Evolutionary conservation across 352 stramenopile species (phyloP).

Genomic region (Phytophthora hybrid): DNA sequence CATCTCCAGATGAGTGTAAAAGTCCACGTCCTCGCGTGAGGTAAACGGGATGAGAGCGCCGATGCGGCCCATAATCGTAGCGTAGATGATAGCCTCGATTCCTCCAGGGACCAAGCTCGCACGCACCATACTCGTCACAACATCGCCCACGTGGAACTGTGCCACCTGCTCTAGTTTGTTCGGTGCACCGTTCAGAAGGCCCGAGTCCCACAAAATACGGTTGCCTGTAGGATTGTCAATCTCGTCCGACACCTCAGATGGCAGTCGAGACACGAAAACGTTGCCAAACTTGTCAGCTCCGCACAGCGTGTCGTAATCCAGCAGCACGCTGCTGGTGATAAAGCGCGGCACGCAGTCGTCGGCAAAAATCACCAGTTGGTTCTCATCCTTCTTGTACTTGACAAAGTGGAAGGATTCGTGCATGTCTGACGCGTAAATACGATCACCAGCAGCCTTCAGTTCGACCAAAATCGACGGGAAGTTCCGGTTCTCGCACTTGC

Average conservation of each 20-base stretch:
- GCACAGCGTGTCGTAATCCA: conserved; percentile 99
- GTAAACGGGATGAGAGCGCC: conserved; percentile 97
- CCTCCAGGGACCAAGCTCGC: conserved; percentile 96
- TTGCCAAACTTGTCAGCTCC: conserved; percentile 99
- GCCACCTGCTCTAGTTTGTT: conserved; percentile 97
- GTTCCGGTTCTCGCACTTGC: conserved; percentile 98
- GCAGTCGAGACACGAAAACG: conserved; percentile 96
- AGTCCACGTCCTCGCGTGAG: conserved; percentile 97
- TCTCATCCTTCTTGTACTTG: conserved; percentile 97
- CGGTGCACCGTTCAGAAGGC: conserved; percentile 91
- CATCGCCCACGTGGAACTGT: conserved; percentile 98
- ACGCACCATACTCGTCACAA: conserved; percentile 98
- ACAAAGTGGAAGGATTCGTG: conserved; percentile 97
- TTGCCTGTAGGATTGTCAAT: conserved; percentile 97
- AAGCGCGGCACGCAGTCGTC: conserved; percentile 94
- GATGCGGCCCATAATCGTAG: conserved; percentile 97
- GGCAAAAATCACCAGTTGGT: conserved; percentile 96
- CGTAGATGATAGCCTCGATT: conserved; percentile 97
- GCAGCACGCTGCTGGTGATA: conserved; percentile 84
- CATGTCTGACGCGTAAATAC: conserved; percentile 97
- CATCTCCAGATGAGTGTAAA: conserved; percentile 99
- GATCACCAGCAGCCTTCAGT: conserved; percentile 94
- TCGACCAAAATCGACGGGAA: conserved; percentile 95
- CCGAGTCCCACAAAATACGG: conserved; percentile 97
- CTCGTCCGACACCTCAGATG: conserved; percentile 94